A percentile compares a stretch with the other conserved stretches of the same genome.
phyloP scores from a whole-genome alignment of 1,284 basidiomycete species.

The Apiotrichum brassicae region DNA sequence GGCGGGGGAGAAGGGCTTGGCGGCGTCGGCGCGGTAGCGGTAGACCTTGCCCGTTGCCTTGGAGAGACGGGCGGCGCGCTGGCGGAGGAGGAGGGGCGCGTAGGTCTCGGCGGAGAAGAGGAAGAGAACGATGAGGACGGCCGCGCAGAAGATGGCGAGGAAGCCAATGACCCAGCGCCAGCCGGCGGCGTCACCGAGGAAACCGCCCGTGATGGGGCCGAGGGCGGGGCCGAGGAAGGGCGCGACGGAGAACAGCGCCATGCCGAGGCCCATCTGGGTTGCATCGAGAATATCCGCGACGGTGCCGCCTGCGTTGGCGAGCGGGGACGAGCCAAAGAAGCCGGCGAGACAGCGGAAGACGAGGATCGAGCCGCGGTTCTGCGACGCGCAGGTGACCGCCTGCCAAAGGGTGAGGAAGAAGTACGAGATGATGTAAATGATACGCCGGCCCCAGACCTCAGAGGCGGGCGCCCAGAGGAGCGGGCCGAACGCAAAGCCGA shows the following conservation, averaged over 20 bases:
- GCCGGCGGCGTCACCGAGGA: conserved; percentile 39
- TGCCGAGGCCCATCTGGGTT: conserved; percentile 38
- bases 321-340: conserved; percentile 42
- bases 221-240: conserved; percentile 19
- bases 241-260: conserved; percentile 21
- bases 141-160: conserved; percentile 51
- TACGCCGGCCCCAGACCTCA: conserved; percentile 54
- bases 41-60: conserved; percentile 47
- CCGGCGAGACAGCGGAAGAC: conserved; percentile 42
- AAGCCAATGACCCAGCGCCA: conserved; percentile 61
- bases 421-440: conserved; percentile 57
- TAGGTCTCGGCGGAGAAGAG: conserved; percentile 48
- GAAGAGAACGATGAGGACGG: conserved; percentile 16
- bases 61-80: conserved; percentile 40
- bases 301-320: conserved; percentile 44
- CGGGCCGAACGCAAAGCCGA: conserved; percentile 41
- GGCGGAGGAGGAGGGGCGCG: conserved; percentile 46
- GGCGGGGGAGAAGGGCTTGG: conserved; percentile 34
- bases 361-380: conserved; percentile 27
- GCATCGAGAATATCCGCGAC: conserved; percentile 41
- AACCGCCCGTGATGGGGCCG: conserved; percentile 42
- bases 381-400: conserved; percentile 28
- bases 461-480: conserved; percentile 48
- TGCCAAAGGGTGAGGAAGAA: conserved; percentile 37
- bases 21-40: conserved; percentile 48